phyloP scores from a whole-genome alignment of 805 yeast genomes.

The Cyberlindnera americana region DNA sequence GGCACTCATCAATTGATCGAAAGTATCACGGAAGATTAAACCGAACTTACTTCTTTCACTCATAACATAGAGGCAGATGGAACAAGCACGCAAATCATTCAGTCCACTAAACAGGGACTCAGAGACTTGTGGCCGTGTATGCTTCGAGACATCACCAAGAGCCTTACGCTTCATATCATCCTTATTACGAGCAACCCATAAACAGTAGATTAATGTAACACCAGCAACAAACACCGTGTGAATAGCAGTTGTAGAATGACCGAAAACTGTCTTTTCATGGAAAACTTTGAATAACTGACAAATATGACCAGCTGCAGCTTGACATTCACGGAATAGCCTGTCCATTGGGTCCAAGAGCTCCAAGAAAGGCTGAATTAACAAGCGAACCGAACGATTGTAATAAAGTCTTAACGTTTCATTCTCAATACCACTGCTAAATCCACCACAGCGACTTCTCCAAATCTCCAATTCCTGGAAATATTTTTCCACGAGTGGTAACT shows the following conservation, averaged over 20 bases:
- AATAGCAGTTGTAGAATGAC: constrained; percentile 63
- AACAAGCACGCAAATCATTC: constrained; percentile 64
- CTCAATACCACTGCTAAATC: constrained; percentile 46
- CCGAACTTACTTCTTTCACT: constrained; percentile 64
- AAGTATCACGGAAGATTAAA: constrained; percentile 58
- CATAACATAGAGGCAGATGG: constrained; percentile 61
- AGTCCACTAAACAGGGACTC: constrained; percentile 51
- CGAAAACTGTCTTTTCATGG: constrained; percentile 57
- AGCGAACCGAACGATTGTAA: constrained; percentile 56
- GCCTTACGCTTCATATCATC: constrained; percentile 54
- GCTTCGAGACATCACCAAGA: constrained; percentile 55
- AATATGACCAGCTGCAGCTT: constrained; percentile 68
- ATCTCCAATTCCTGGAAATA: constrained; percentile 52
- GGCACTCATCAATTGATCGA: constrained; percentile 63
- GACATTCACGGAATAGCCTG: constrained; percentile 59
- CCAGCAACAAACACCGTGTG: constrained; percentile 70
- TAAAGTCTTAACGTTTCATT: constrained; percentile 56
- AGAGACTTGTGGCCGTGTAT: constrained; percentile 56
- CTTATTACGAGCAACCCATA: constrained; percentile 61
- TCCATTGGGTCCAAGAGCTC: constrained; percentile 60
- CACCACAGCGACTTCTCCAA: constrained; percentile 55
- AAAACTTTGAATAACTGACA: constrained; percentile 61
- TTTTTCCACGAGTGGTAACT: constrained; percentile 47
- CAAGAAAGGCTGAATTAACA: constrained; percentile 60
- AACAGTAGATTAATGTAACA: constrained; percentile 60